Conservation (phyloP, 1,284 basidiomycete genomes). For the Leccinum laetum region DNA sequence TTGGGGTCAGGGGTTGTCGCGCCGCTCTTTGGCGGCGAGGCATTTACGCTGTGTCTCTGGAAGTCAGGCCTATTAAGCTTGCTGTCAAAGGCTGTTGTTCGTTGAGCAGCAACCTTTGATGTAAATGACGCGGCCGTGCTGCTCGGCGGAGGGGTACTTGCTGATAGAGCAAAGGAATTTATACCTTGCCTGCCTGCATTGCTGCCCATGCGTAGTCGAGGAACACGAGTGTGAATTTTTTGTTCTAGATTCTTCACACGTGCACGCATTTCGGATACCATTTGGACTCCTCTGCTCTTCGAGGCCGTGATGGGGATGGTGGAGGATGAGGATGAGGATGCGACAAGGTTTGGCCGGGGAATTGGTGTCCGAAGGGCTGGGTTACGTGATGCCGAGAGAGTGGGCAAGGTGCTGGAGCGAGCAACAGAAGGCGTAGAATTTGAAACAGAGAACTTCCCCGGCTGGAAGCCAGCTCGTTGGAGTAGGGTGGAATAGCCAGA, state of each 20-base stretch:
- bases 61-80: slow-evolving; percentile 21
- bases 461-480: slow-evolving; percentile 49
- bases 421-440: slow-evolving; percentile 46
- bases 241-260: slow-evolving; percentile 78
- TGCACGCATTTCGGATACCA: slow-evolving; percentile 87
- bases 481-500: slow-evolving; percentile 49
- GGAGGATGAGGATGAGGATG: slow-evolving; percentile 41
- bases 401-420: slow-evolving; percentile 60
- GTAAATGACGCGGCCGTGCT: slow-evolving; percentile 35
- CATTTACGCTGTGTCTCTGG: slow-evolving; percentile 35
- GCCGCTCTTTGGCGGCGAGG: slow-evolving; percentile 43
- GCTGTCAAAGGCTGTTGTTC: slow-evolving; percentile 21
- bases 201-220: slow-evolving; percentile 76
- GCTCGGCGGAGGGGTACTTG: slow-evolving; percentile 33
- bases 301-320: slow-evolving; percentile 46
- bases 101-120: slow-evolving; percentile 19
- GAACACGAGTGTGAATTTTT: slow-evolving; percentile 82
- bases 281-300: slow-evolving; percentile 79
- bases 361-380: slow-evolving; percentile 46
- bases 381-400: slow-evolving; percentile 46
- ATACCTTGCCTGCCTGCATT: slow-evolving; percentile 51
- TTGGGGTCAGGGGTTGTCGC: slow-evolving; percentile 53
- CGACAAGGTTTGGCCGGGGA: slow-evolving; percentile 44
- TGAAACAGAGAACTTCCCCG: slow-evolving; percentile 42
- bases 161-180: slow-evolving; percentile 37